These are phyloP conservation scores for Mycena rosella DNA, from an alignment of 768 basidiomycete species.

Conservation along the genomic window DNA sequence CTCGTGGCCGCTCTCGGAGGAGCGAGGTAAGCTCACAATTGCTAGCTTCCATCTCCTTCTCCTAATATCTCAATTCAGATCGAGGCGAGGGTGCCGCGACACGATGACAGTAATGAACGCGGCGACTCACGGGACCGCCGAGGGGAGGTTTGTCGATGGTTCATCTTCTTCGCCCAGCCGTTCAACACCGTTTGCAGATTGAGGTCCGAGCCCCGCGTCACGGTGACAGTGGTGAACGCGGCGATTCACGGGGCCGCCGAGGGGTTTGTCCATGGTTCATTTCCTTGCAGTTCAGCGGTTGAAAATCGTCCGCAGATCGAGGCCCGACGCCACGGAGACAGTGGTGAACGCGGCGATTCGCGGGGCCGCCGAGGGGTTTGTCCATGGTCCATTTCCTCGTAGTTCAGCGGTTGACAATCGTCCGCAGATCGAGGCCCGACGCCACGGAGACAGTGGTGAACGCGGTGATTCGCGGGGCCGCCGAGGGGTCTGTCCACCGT, in stretches of 20 bases:
- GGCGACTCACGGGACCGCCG: conserved; percentile 11
- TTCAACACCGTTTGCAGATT: background rate
- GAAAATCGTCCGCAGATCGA: background rate
- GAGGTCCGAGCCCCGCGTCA: conserved; percentile 14
- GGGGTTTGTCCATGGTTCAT: no score
- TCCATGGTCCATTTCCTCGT: no score
- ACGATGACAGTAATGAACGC: background rate
- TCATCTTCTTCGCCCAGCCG: no score
- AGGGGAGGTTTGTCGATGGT: background rate
- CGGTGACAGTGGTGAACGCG: conserved; percentile 7
- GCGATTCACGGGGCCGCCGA: no score
- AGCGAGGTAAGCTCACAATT: conserved; percentile 12
- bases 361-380: background rate
- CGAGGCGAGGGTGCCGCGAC: background rate
- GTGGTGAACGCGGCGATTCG: background rate
- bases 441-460: no score
- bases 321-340: conserved; percentile 9
- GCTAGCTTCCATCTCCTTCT: background rate
- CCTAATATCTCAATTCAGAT: background rate
- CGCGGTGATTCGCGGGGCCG: no score
- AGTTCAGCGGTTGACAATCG: no score
- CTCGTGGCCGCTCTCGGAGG: conserved; percentile 11
- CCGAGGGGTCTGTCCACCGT: no score
- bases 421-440: no score
- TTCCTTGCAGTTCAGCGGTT: background rate